phyloP scores from a whole-genome alignment of 306 rosid genomes.

The Rosa lucieae region DNA sequence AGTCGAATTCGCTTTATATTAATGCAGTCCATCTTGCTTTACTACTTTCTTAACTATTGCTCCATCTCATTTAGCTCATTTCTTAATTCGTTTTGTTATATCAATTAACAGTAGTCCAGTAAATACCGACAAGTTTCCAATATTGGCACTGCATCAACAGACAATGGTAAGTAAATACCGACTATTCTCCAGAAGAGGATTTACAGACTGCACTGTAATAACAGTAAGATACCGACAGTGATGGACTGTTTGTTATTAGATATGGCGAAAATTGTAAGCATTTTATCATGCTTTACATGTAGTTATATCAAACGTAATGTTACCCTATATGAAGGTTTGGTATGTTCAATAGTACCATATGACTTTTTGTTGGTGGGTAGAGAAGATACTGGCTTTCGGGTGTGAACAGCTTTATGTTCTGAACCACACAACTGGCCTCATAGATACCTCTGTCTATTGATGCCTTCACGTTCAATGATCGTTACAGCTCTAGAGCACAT shows the following conservation, averaged over 20 bases:
- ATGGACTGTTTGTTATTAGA: not conserved
- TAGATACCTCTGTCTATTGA: not conserved
- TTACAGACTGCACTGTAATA: not conserved
- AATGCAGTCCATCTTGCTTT: too few species aligned
- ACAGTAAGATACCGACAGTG: not conserved
- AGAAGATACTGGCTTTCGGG: not conserved
- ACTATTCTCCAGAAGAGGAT: not conserved
- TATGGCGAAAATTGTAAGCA: not conserved
- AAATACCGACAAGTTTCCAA: not conserved
- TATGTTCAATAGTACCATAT: not conserved
- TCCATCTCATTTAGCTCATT: too few species aligned
- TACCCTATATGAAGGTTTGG: not conserved
- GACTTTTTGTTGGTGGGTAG: not conserved
- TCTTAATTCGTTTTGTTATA: too few species aligned
- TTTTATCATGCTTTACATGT: not conserved
- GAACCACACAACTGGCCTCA: not conserved
- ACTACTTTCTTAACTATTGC: too few species aligned
- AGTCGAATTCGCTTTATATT: not conserved
- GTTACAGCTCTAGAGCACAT: not conserved
- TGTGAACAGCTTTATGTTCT: not conserved
- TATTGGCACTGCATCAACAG: too few species aligned
- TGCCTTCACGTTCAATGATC: not conserved
- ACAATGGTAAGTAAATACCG: too few species aligned
- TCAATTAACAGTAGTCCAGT: too few species aligned
- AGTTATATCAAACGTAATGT: not conserved